Conservation (phyloP, 2,329 filamentous ascomycete species). For the Fusarium stilboides region DNA sequence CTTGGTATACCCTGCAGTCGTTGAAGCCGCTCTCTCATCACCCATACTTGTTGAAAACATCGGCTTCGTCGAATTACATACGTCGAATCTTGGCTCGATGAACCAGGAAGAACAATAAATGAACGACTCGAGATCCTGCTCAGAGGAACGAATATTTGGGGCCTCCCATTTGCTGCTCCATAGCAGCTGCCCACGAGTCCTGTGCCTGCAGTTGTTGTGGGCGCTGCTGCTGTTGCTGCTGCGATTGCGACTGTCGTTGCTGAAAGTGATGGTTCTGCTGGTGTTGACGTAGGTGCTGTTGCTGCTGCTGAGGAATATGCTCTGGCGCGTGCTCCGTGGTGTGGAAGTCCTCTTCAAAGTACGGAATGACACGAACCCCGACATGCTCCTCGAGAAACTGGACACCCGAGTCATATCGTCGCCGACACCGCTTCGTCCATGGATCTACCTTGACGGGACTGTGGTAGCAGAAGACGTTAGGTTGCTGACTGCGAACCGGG, state of each 20-base stretch:
- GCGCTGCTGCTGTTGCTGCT: constrained; percentile 34
- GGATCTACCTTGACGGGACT: constrained; percentile 62
- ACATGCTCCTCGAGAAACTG: constrained; percentile 58
- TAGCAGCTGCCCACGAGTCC: constrained; percentile 57
- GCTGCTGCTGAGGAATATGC: constrained; percentile 39
- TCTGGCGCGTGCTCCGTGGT: constrained; percentile 58
- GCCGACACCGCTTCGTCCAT: constrained; percentile 60
- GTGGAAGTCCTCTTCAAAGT: constrained; percentile 63
- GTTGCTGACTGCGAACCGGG: constrained; percentile 55
- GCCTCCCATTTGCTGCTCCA: constrained; percentile 49
- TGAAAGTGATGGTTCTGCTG: constrained; percentile 30
- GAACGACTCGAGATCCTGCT: constrained; percentile 38
- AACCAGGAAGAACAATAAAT: constrained; percentile 26
- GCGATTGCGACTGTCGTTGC: constrained; percentile 30
- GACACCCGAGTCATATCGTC: constrained; percentile 58
- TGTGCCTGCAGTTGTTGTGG: constrained; percentile 47
- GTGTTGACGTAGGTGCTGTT: constrained; percentile 13
- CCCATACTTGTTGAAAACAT: constrained; percentile 28
- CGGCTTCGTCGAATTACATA: constrained; percentile 26
- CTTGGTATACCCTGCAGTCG: constrained; percentile 35
- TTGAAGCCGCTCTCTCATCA: constrained; percentile 24
- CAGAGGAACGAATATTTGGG: constrained; percentile 55
- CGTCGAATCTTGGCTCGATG: constrained; percentile 7
- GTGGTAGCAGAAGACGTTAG: constrained; percentile 61
- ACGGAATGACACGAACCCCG: constrained; percentile 57